Base-by-base conservation (phyloP, 805 yeast genomes). In the Suhomyces kilbournensis region DNA sequence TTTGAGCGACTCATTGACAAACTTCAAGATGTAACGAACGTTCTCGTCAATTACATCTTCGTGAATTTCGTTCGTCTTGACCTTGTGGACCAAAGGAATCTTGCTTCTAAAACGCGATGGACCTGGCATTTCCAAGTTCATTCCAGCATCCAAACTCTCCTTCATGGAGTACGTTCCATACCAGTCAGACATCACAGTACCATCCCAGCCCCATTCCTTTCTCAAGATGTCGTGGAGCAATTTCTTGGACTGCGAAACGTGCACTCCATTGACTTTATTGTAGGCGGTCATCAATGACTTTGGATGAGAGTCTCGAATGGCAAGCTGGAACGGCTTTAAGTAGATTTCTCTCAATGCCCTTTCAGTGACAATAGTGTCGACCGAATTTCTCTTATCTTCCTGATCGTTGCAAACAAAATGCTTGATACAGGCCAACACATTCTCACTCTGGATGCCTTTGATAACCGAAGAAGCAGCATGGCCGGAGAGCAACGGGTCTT, bases 81-180 rank as follows among this genome's bases (percentile, higher is more conserved):
- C 68, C 44, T 77, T 75, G 58, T 77, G 82, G 7, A 69, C 54
- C 15, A 81, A 65, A 10, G 73, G 65, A 26, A 65, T 66, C 1
- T 66, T 66, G 56, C 76, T 68, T 68, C 84, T 64, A 64, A 74
- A 75, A 45, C 76, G 65, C 2, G 83, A 68, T 17, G 83, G 81
- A 35, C 88, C 89, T 1, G 89, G 89, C 86, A 82, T 82, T 64
- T 84, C 89, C 58, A 84, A 68, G 61, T 83, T 85, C 51, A 84
- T 68, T 7, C 88, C 88, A 34, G 81, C 80, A 40, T 76, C 72
- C 46, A 83, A 62, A 12, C 84, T 59, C 43, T 72, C 76, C 43
- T 69, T 71, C 35, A 69, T 67, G 14, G 83, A 72, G 63, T 79
- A 82, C 8, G 76, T 73, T 23, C 88, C 89, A 61, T 61, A 78